Evolutionary conservation across 164 flowering plant species (phyloP).

Genomic region (Sedum album): DNA sequence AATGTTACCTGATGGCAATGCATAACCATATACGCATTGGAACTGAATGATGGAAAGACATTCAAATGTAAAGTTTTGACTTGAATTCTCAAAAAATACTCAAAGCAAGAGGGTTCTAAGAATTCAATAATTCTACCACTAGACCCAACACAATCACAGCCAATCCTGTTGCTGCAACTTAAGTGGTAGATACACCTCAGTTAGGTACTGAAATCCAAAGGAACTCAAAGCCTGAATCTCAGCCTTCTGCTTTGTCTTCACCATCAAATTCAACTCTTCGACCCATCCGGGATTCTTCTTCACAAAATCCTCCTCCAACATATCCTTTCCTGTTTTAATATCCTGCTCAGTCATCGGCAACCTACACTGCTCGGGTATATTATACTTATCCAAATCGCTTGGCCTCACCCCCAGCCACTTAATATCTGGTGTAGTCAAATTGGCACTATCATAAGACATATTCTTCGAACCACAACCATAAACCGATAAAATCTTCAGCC

Average conservation of each 20-base stretch:
- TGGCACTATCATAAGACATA: conserved; percentile 93
- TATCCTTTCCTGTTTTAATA: conserved; percentile 90
- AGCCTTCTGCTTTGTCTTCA: conserved; percentile 94
- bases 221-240: conserved; percentile 96
- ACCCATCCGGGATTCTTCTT: conserved; percentile 99
- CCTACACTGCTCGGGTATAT: conserved; percentile 90
- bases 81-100: too few species aligned
- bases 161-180: conserved; percentile 92
- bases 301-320: conserved; percentile 98
- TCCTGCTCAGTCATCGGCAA: conserved; percentile 97
- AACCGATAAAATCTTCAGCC: conserved; percentile 85
- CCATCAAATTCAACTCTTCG: conserved; percentile 80
- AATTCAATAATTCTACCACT: background rate
- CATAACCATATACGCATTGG: too few species aligned
- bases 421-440: conserved; percentile 91
- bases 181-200: conserved; percentile 89
- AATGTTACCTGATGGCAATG: too few species aligned
- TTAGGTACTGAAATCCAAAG: conserved; percentile 88
- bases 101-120: background rate
- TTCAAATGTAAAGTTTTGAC: too few species aligned
- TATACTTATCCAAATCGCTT: conserved; percentile 89
- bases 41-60: too few species aligned
- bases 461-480: conserved; percentile 98
- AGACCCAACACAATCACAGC: conserved; percentile 25
- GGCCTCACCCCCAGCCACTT: conserved; percentile 98